These are phyloP conservation scores for Tricholoma saponaceum DNA, from an alignment of 768 basidiomycete genomes.

Conservation along the genomic window DNA sequence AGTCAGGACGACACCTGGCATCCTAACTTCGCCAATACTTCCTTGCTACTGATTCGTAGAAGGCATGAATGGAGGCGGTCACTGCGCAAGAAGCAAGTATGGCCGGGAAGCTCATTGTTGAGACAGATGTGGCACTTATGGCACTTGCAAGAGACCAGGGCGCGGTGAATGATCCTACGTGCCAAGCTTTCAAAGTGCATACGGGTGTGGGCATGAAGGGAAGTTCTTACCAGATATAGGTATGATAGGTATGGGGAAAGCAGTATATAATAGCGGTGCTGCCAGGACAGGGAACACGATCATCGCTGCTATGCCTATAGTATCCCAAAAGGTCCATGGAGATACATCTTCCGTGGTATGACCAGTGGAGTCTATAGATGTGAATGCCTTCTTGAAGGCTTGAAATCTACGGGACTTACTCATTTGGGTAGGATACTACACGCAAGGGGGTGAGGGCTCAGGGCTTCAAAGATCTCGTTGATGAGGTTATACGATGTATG, in stretches of 20 bases:
- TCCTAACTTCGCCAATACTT: neutral
- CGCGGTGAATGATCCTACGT: neutral
- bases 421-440: neutral
- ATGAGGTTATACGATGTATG: neutral
- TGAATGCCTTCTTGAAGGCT: neutral
- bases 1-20: neutral
- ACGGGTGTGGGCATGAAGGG: neutral
- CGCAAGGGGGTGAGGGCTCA: neutral
- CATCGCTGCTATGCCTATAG: conserved; percentile 3
- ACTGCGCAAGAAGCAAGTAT: neutral
- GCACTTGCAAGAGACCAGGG: neutral
- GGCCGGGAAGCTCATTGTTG: neutral
- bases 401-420: neutral
- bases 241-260: neutral
- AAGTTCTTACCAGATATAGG: conserved; percentile 3
- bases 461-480: too few species aligned
- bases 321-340: conserved; percentile 7
- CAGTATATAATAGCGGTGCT: conserved; percentile 5
- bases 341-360: neutral
- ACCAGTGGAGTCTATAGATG: neutral
- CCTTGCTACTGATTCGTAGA: neutral
- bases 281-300: conserved; percentile 1
- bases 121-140: neutral
- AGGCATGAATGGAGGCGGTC: neutral
- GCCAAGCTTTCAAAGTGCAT: neutral